Evolutionary conservation across 768 basidiomycete species (phyloP), one percentile per base, ranked within the genome.

Genomic region (Dictyophora rubrovolvata): DNA sequence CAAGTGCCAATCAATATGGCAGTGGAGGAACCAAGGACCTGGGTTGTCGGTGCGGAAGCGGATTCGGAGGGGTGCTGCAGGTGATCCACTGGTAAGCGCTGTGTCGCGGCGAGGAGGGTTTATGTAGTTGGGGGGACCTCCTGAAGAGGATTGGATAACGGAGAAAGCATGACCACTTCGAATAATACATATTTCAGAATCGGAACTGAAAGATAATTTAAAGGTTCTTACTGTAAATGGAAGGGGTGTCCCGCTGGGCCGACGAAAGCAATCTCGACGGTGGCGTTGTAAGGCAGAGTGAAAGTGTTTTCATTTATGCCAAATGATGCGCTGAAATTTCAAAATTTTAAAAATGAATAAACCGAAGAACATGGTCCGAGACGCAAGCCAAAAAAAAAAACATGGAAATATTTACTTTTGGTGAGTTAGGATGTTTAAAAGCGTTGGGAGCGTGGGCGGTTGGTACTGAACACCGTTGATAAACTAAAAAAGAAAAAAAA

Each of bases 31-130:
- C 57, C 57, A 52, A 1, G 57, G 57, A 3, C 80, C 80, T 36
- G 79, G 66, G 58, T 80, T 80, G 52, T 80, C 75, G 1, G 79
- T 80, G 1, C 64, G 67, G 65, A 81, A 81, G 1, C 81, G 71
- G 57, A 83, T 73, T 0, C 76, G 75, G 17, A 75, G 73, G 58
- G 72, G 73, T 1, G 68, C 70, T 1, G 56, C 57, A 7, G 53
- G 14, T 7, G 22, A 37, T 2, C 73, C 75, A n/a, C 49, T 22
- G 23, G 49, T 52, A 20, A 28, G 10, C 5, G 50, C 56, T 10
- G 48, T 46, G 18, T 61, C 61, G 28, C 61, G 55, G 52, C 51
- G 61, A 58, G 49, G 56, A 17, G 75, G 75, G 56, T 76, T 67
- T 22, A 67, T 60, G 42, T 72, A 77, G 63, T 76, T 76, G 17